Percentiles rank a stretch among this genome's conserved stretches.
Evolutionary conservation across 2,329 filamentous ascomycete genomes (phyloP).

Genomic region (Fusarium miscanthi): DNA sequence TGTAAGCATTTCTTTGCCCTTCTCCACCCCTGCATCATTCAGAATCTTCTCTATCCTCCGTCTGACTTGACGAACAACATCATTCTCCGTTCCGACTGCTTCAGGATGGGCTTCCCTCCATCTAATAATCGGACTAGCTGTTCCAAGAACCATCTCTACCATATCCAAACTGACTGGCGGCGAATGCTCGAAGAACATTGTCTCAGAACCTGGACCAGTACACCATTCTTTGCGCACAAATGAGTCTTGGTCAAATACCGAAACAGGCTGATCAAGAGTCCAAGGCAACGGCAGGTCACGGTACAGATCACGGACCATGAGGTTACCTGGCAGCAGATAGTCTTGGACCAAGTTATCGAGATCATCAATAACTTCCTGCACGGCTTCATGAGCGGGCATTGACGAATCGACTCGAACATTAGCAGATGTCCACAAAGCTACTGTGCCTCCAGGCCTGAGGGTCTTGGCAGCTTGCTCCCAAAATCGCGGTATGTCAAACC

Average conservation of each 20-base stretch:
- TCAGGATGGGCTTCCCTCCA: constrained; percentile 1
- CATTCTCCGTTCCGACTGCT: background rate
- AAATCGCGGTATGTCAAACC: constrained; percentile 1
- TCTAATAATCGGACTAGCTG: background rate
- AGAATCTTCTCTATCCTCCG: background rate
- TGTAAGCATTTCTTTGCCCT: background rate
- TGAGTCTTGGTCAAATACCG: background rate
- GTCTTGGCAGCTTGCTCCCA: background rate
- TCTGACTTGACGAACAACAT: background rate
- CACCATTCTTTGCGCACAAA: constrained; percentile 3
- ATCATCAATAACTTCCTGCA: background rate
- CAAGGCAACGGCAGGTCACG: background rate
- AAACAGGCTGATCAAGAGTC: background rate
- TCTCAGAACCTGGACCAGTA: background rate
- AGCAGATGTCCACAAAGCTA: background rate
- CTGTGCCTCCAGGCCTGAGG: background rate
- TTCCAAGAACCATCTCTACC: background rate
- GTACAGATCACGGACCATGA: background rate
- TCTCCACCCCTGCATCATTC: background rate
- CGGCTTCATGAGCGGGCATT: background rate
- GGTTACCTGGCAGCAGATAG: background rate
- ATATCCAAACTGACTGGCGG: background rate
- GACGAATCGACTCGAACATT: background rate
- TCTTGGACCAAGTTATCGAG: background rate
- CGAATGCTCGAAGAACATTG: background rate